Base-by-base conservation (phyloP, 495 filamentous ascomycete species). In the Neurospora pannonica region DNA sequence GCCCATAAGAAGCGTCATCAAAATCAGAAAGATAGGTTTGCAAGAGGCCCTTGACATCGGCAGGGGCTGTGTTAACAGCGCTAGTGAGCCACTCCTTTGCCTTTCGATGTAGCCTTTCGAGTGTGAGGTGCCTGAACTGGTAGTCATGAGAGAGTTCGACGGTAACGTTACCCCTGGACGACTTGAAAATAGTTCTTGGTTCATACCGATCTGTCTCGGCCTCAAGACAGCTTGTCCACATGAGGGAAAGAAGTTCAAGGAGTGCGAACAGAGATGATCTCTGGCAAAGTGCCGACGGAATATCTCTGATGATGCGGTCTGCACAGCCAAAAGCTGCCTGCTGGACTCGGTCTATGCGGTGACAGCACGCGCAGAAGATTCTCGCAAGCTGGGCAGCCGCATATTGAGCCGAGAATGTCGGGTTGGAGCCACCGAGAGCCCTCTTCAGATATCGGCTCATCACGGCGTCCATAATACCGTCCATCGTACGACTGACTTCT, bases 11-110 rank as follows among this genome's bases (percentile, higher is more conserved):
- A 69, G 91, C 92, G 74, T 97, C 92, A 75, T 95, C 91, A 75
- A 94, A 97, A 73, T 97, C 93, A 17, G 96, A 97, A 28, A 99
- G 87, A 82, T 98, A 99, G 0, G 96, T 97, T 85, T 96, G 93
- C 70, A 99, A 86, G 5, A 99, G 83, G 0, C 96, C 94, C 78
- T 99, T 98, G 67, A 98, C 89, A 82, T 98, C 94, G n/a, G 97
- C 84, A 21, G 96, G 95, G 9, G 97, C 94, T 62, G 96, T 87
- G 75, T 94, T 91, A 78, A 98, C 89, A 24, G 92, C 93, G 39
- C 87, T 81, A 3, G 86, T 89, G 2, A 98, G 90, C 96, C 96
- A 99, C 4, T 74, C 77, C 72, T 88, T 92, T n/a, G 94, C 94
- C 72, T 88, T 89, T 71, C 87, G 89, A 78, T 95, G 90, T 40